Evolutionary conservation across 2,329 filamentous ascomycete species (phyloP), one percentile per base, ranked within the genome.

Genomic region (Catunica adiposa): DNA sequence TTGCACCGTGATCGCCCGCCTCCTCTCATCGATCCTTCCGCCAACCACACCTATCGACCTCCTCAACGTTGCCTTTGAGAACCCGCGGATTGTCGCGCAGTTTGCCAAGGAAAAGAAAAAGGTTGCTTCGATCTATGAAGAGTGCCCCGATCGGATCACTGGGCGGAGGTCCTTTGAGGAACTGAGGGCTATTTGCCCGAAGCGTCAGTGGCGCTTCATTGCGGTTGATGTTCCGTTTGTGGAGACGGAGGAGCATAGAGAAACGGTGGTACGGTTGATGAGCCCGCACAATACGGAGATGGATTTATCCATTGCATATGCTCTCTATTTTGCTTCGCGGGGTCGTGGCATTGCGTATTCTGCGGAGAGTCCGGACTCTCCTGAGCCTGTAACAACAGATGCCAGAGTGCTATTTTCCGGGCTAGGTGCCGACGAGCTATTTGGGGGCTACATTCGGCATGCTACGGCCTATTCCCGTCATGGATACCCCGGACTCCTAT

Each of bases 201-300:
- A 66, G 5, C 79, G 92, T 44, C 66, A 63, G 8, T 98, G 89
- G 86, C 80, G 82, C n/a, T 92, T 98, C 61, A 74, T 97, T 40
- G 78, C 82, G 55, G 80, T 82, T 56, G 84, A 98, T 63, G 73
- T 98, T 26, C 85, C 90, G 0, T 96, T 90, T 65, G 65, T 73
- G 4, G 85, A 94, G 62, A 85, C 83, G 0, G 65, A 82, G 46
- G 73, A 75, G 1, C 85, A 94, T 62, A 80, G 86, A 59, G 64
- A 75, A 2, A 75, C 75, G 25, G 78, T 98, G 20, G 77, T 89
- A 38, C 75, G 79, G 1, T 73, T 98, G 17, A 96, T 98, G 66
- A 76, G 84, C 62, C 92, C 92, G 0, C 92, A 98, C 68, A 90
- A 95, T 61, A 98, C 92, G 0, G 92, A 98, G 68, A 98, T 98